These are phyloP conservation scores for Osmanthus fragrans DNA, from an alignment of 257 asterid genomes.

Conservation along the genomic window DNA sequence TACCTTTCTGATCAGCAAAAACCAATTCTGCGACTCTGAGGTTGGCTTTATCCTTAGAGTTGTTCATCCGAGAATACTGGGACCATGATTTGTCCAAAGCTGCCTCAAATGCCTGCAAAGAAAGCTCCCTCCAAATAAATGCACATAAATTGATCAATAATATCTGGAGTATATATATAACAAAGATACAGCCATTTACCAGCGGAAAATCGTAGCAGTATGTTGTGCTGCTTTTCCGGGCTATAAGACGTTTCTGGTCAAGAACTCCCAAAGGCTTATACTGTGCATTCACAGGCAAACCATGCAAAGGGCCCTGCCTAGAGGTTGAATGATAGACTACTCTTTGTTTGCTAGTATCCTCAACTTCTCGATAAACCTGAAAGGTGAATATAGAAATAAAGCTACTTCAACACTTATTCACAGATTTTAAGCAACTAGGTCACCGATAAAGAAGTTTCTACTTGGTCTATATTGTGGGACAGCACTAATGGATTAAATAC, in stretches of 20 bases:
- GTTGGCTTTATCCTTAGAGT: slow-evolving; percentile 52
- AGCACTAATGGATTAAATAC: slow-evolving; percentile 5
- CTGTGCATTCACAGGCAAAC: slow-evolving; percentile 66
- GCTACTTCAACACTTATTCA: slow-evolving; percentile 13
- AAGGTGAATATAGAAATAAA: slow-evolving; percentile 22
- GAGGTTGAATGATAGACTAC: slow-evolving; percentile 69
- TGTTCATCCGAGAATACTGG: slow-evolving; percentile 39
- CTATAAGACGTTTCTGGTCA: slow-evolving; percentile 88
- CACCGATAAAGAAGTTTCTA: neutral
- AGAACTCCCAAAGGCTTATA: slow-evolving; percentile 79
- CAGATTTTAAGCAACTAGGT: slow-evolving; percentile 12
- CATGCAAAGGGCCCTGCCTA: slow-evolving; percentile 70
- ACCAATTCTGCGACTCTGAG: slow-evolving; percentile 64
- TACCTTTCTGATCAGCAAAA: slow-evolving; percentile 64
- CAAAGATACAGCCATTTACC: slow-evolving; percentile 42
- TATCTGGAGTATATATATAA: slow-evolving; percentile 12
- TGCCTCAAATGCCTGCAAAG: slow-evolving; percentile 80
- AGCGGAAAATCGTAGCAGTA: slow-evolving; percentile 98
- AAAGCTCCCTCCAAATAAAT: slow-evolving; percentile 23
- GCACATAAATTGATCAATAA: neutral
- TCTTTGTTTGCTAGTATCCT: slow-evolving; percentile 49
- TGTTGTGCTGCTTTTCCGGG: slow-evolving; percentile 87
- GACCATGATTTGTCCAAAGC: slow-evolving; percentile 81
- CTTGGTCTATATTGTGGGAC: neutral
- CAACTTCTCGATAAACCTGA: slow-evolving; percentile 90